A percentile compares a stretch with the other conserved stretches of the same genome.
These are phyloP conservation scores for Ceratonia siliqua DNA, from an alignment of 306 rosid species.

Conservation along the genomic window DNA sequence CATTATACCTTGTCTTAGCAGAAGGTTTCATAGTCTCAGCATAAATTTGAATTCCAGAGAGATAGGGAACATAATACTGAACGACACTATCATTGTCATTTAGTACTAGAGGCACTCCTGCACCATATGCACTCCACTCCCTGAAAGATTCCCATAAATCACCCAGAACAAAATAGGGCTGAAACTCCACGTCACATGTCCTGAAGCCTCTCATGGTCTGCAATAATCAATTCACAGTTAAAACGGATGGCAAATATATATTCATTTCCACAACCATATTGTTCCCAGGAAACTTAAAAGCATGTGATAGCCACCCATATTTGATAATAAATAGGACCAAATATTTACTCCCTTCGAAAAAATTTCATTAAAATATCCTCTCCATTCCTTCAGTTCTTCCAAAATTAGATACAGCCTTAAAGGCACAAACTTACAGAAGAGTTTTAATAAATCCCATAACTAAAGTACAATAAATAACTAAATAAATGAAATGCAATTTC, in stretches of 20 bases:
- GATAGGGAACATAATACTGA: slow-evolving; percentile 84
- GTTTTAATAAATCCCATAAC: background rate
- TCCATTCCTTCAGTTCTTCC: slow-evolving; percentile 8
- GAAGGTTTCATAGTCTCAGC: slow-evolving; percentile 46
- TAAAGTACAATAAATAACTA: background rate
- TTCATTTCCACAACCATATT: background rate
- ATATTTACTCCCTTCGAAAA: background rate
- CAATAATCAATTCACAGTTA: slow-evolving; percentile 34
- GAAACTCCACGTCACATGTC: slow-evolving; percentile 52
- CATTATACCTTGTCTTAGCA: slow-evolving; percentile 60
- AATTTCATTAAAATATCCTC: background rate
- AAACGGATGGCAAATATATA: background rate
- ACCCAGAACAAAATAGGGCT: slow-evolving; percentile 77
- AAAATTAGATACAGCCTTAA: slow-evolving; percentile 13
- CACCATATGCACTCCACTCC: slow-evolving; percentile 97
- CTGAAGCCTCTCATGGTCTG: slow-evolving; percentile 62
- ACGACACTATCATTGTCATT: slow-evolving; percentile 70
- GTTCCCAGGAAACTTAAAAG: background rate
- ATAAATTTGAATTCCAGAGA: slow-evolving; percentile 88
- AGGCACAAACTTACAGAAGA: background rate
- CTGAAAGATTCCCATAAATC: slow-evolving; percentile 89
- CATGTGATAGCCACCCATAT: background rate
- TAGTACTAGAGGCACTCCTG: slow-evolving; percentile 86
- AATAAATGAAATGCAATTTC: slow-evolving; percentile 6
- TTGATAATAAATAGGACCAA: too few relatives aligned